Conservation (phyloP, 1,284 basidiomycete genomes). For the Puccinia triticina region DNA sequence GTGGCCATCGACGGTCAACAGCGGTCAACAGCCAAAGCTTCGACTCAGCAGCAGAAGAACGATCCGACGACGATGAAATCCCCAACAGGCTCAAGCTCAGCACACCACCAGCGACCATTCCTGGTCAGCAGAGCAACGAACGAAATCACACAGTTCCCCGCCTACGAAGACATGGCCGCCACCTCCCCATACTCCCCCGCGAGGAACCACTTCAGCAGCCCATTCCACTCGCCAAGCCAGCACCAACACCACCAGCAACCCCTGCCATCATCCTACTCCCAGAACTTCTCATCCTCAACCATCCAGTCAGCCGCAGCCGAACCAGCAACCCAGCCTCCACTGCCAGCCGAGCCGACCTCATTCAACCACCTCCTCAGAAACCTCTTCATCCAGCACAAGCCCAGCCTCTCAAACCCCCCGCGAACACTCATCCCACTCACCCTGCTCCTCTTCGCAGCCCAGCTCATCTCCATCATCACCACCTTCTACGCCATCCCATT, state of each 20-base stretch:
- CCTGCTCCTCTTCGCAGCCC: neutral
- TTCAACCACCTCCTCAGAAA: neutral
- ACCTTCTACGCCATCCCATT: slow-evolving; percentile 39
- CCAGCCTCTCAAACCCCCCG: neutral
- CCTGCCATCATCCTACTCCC: neutral
- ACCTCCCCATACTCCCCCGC: neutral
- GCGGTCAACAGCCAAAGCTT: neutral
- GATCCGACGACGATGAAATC: neutral
- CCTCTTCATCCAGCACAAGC: neutral
- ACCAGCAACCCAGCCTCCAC: slow-evolving; percentile 1
- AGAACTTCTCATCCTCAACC: slow-evolving; percentile 7
- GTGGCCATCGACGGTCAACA: too few species aligned
- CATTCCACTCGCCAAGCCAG: too few species aligned
- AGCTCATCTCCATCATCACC: slow-evolving; percentile 24
- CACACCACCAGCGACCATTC: neutral
- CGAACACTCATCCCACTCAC: neutral
- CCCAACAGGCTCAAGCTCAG: neutral
- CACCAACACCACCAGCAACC: slow-evolving; percentile 22
- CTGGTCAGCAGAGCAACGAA: slow-evolving; percentile 28
- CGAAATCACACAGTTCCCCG: slow-evolving; percentile 47
- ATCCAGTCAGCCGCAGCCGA: neutral
- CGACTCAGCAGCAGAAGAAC: neutral
- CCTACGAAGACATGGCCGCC: slow-evolving; percentile 30
- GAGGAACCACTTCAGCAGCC: too few species aligned
- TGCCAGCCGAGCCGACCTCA: neutral